A percentile compares a stretch with the other conserved stretches of the same genome.
Conservation (phyloP, 148 eudicot genomes). For the Tetragonia tetragonoides region DNA sequence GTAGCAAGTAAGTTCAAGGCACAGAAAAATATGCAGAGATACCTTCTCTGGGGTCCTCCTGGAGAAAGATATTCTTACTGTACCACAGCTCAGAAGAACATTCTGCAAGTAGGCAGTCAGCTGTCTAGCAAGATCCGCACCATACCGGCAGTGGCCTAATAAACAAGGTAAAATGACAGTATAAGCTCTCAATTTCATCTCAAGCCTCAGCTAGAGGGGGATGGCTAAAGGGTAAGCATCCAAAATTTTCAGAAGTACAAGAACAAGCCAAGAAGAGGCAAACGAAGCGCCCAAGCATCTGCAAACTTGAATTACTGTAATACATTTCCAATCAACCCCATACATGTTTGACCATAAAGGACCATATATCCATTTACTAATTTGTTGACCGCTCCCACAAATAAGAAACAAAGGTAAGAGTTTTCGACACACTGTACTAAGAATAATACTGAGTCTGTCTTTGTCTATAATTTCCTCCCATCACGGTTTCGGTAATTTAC, state of each 20-base stretch:
- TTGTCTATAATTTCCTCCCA: background rate
- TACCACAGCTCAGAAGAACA: constrained; percentile 76
- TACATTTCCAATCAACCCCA: background rate
- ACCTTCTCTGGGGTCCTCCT: constrained; percentile 97
- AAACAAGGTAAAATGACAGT: background rate
- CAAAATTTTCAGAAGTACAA: background rate
- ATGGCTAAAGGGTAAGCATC: background rate
- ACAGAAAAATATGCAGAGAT: constrained; percentile 7
- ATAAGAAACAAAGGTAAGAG: background rate
- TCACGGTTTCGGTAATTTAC: no score
- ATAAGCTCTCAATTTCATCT: background rate
- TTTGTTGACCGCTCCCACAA: background rate
- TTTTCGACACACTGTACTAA: background rate
- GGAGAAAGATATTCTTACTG: constrained; percentile 89
- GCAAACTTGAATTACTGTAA: background rate
- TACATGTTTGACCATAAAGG: background rate
- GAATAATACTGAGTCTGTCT: background rate
- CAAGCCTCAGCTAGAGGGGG: background rate
- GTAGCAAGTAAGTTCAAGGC: background rate
- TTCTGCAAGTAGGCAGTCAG: constrained; percentile 62
- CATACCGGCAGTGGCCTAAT: constrained; percentile 78
- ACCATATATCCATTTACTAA: background rate
- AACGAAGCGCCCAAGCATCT: constrained; percentile 7
- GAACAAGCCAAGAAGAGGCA: background rate
- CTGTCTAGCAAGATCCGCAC: constrained; percentile 82